Evolutionary conservation across 805 yeast genomes (phyloP), one percentile per base, ranked within the genome.

Genomic region (Candida nitratophila): DNA sequence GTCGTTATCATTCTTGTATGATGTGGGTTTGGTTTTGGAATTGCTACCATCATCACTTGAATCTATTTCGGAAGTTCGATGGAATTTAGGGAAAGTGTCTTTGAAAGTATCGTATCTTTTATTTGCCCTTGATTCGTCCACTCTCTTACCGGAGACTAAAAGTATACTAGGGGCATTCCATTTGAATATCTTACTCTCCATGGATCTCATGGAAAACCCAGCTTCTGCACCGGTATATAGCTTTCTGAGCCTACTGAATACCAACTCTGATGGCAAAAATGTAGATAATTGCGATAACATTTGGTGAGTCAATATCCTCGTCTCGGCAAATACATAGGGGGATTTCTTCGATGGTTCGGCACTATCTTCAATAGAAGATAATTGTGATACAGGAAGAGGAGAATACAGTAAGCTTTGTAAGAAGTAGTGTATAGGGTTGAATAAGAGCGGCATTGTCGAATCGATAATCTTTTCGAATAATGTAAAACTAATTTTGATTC

Each of bases 101-200:
- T 71, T 68, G 51, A 85, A 83, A 17, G 65, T 65, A 26, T 65
- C 67, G 52, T 76, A 80, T 29, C 85, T 60, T 42, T 66, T 72
- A 44, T 69, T 74, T 9, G 42, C 12, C 0, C 71, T 64, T 44
- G 63, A 63, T 32, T 55, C 42, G 37, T 62, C 58, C 21, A 81
- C 58, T 39, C 77, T 58, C 51, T 70, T 73, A 0, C 97, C 98
- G 3, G 78, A 73, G 0, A 91, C 68, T 0, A 90, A 47, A 9
- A 90, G 51, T 1, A 91, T 59, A 0, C 96, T 77, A 0, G 96
- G 96, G 0, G 96, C 93, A 52, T 77, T 80, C 96, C 97, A 91
- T 53, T 89, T 87, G 68, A 87, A 79, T 0, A 83, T 84, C 49
- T 82, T 86, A 44, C 83, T 75, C 62, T 90, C 96, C 46, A 91